A percentile compares a stretch with the other conserved stretches of the same genome.
These are phyloP conservation scores for Ophiosphaerella herpotricha DNA, from an alignment of 2,329 filamentous ascomycete species.

Conservation along the genomic window DNA sequence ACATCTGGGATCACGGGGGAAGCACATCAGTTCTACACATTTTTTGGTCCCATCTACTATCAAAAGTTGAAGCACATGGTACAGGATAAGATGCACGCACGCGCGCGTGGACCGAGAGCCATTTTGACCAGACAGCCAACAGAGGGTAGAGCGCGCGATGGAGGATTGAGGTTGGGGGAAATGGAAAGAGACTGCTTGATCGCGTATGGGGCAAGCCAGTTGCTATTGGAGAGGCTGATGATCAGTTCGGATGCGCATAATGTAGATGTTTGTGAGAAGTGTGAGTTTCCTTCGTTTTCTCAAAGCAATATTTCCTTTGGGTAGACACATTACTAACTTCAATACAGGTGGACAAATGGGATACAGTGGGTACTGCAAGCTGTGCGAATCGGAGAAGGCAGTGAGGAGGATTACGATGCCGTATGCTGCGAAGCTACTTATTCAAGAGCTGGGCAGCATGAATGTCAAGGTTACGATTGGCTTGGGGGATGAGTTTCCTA, in stretches of 20 bases:
- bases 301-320: not conserved
- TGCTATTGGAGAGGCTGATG: slow-evolving; percentile 93
- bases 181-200: slow-evolving; percentile 99
- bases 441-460: slow-evolving; percentile 97
- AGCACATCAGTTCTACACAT: slow-evolving; percentile 91
- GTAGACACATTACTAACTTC: not conserved
- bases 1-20: slow-evolving; percentile 96
- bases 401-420: slow-evolving; percentile 95
- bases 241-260: slow-evolving; percentile 86
- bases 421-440: slow-evolving; percentile 93
- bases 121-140: slow-evolving; percentile 95
- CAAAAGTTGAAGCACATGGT: slow-evolving; percentile 99
- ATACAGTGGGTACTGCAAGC: slow-evolving; percentile 92
- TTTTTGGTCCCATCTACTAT: slow-evolving; percentile 99
- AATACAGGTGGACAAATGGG: slow-evolving; percentile 76
- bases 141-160: slow-evolving; percentile 89
- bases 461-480: slow-evolving; percentile 94
- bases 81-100: slow-evolving; percentile 98
- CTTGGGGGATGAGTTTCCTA: slow-evolving; percentile 89
- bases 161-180: slow-evolving; percentile 90
- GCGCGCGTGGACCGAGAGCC: slow-evolving; percentile 84
- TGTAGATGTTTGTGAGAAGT: slow-evolving; percentile 92
- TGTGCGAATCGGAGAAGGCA: slow-evolving; percentile 80
- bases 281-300: slow-evolving; percentile 43
- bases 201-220: slow-evolving; percentile 91